These are phyloP conservation scores for Fusarium veterinarium DNA, from an alignment of 2,329 filamentous ascomycete species.

Conservation along the genomic window DNA sequence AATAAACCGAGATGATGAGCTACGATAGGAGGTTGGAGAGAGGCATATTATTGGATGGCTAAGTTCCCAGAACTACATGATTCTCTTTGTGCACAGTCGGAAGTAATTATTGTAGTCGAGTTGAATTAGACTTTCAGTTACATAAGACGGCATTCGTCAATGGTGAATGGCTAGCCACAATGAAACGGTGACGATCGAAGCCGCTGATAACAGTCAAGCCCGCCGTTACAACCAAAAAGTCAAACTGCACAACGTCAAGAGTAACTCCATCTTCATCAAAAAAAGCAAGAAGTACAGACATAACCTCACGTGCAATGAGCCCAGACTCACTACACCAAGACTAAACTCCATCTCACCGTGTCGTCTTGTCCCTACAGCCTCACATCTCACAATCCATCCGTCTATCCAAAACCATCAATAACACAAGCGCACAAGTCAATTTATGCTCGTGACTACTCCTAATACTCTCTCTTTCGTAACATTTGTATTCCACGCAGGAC, in stretches of 20 bases:
- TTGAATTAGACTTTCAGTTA: background rate
- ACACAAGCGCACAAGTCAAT: background rate
- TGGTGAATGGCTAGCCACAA: background rate
- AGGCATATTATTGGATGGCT: background rate
- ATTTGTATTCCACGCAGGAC: background rate
- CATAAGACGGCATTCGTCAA: background rate
- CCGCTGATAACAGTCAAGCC: background rate
- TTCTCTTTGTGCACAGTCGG: background rate
- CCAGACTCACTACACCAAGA: slow-evolving; percentile 17
- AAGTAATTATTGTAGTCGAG: background rate
- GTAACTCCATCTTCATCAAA: background rate
- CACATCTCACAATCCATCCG: slow-evolving; percentile 21
- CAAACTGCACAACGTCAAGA: slow-evolving; percentile 1
- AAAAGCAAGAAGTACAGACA: slow-evolving; percentile 17
- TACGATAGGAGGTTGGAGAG: background rate
- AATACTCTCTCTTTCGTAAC: background rate
- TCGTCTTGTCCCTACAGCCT: slow-evolving; percentile 7
- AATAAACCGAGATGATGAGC: background rate
- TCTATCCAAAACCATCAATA: slow-evolving; percentile 7
- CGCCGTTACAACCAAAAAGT: background rate
- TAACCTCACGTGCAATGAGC: slow-evolving; percentile 21
- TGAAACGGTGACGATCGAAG: background rate
- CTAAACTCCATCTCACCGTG: slow-evolving; percentile 4
- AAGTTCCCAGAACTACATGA: background rate
- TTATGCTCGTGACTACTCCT: slow-evolving; percentile 3